Base-by-base conservation (phyloP, 192 early-diverging fungal genomes). In the Backusella luteola region DNA sequence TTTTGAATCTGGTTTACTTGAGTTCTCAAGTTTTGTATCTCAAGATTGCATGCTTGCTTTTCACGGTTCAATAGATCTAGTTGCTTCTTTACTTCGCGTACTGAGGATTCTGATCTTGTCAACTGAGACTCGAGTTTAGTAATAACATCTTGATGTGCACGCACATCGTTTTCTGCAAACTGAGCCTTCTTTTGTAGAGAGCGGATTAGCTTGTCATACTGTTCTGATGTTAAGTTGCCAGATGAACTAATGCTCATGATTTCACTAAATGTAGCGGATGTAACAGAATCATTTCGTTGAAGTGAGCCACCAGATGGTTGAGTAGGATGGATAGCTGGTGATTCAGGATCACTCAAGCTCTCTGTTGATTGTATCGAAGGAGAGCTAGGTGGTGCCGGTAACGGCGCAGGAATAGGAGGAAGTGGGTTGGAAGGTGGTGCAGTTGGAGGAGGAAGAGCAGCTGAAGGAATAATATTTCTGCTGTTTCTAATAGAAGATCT, bases 121-220 rank as follows among this genome's bases (percentile, higher is more conserved):
- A 90, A 72, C 6, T 85, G 78, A 11, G 74, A 38, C 56, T 90
- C 87, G 26, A 90, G 73, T 23, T 83, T 83, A n/a, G 59, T 77
- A 44, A 83, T 83, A 2, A 83, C 82, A 26, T 83, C 78, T 67
- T 83, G 82, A 44, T 83, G 82, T 12, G 80, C 80, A 17, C 69
- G 66, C 11, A 81, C 80, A 66, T 79, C 81, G n/a, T 66, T 77
- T 76, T 83, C 77, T 5, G 77, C 77, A 66, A 76, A 66, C 12
- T 79, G 74, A 6, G 75, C 46, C 36, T 83, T 79, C 29, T 73
- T 67, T 34, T 81, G 80, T 26, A 81, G 34, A 4, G 80, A 77
- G 6, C 76, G 80, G 1, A 81, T 46, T 15, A 77, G 53, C 41
- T 78, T 77, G 23, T 82, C 77, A 66, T 77, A 82, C 19, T 78